Evolutionary conservation across 108 stramenopile species (phyloP).

Genomic region (Cyclostephanos tholiformis): DNA sequence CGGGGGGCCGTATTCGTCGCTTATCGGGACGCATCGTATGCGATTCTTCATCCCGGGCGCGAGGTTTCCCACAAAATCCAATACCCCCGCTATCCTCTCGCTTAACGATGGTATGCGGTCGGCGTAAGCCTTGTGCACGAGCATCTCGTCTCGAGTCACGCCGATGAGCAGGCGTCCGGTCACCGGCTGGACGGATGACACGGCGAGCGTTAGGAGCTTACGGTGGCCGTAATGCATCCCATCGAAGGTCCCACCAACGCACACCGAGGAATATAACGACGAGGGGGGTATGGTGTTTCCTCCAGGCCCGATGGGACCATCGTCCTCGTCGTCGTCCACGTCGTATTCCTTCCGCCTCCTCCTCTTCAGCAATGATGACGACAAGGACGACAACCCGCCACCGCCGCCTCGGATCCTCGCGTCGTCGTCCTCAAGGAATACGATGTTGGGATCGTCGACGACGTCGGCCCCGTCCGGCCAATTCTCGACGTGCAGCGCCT

Average conservation of each 20-base stretch:
- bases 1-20: slow-evolving; percentile 81
- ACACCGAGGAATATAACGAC: slow-evolving; percentile 72
- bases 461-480: slow-evolving; percentile 74
- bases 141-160: slow-evolving; percentile 85
- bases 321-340: background rate
- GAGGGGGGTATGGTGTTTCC: slow-evolving; percentile 62
- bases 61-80: slow-evolving; percentile 74
- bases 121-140: slow-evolving; percentile 67
- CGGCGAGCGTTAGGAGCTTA: slow-evolving; percentile 84
- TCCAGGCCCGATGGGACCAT: slow-evolving; percentile 22
- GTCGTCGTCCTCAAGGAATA: slow-evolving; percentile 80
- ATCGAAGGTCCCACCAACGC: slow-evolving; percentile 93
- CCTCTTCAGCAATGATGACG: background rate
- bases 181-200: slow-evolving; percentile 72
- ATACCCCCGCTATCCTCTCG: slow-evolving; percentile 66
- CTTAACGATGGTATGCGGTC: slow-evolving; percentile 67
- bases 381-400: background rate
- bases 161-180: slow-evolving; percentile 77
- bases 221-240: slow-evolving; percentile 94
- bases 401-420: slow-evolving; percentile 29
- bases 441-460: slow-evolving; percentile 55
- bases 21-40: slow-evolving; percentile 68
- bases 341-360: background rate
- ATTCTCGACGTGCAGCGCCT: slow-evolving; percentile 70
- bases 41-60: slow-evolving; percentile 90